Conservation (phyloP, 2,329 filamentous ascomycete species). For the Stemphylium vesicarium region DNA sequence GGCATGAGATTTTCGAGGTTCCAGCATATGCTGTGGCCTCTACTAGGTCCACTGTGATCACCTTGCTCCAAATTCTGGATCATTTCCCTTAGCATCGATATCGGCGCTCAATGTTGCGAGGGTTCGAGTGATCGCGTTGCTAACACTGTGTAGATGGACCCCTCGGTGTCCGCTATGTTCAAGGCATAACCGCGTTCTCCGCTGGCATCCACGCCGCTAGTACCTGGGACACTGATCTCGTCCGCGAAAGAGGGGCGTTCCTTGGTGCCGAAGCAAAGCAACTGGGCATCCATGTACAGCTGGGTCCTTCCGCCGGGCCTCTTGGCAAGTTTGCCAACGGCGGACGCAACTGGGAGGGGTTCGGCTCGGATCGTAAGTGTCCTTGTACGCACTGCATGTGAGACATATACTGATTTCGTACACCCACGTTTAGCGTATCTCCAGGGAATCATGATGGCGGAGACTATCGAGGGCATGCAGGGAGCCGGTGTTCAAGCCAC, state of each 20-base stretch:
- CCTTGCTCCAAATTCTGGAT: background rate
- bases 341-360: conserved; percentile 58
- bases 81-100: background rate
- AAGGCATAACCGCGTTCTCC: conserved; percentile 48
- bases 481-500: conserved; percentile 52
- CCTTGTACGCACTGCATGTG: no score
- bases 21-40: background rate
- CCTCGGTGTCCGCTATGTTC: conserved; percentile 48
- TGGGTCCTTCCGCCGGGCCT: conserved; percentile 53
- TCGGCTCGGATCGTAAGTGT: conserved; percentile 49
- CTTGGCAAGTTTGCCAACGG: conserved; percentile 49
- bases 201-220: conserved; percentile 48
- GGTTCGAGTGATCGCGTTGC: background rate
- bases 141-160: conserved; percentile 43
- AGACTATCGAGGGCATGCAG: conserved; percentile 56
- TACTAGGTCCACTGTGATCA: background rate
- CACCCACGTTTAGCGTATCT: conserved; percentile 46
- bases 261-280: conserved; percentile 50
- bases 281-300: conserved; percentile 52
- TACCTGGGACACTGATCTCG: conserved; percentile 48
- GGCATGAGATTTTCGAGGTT: background rate
- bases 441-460: conserved; percentile 51
- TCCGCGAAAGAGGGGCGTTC: conserved; percentile 44
- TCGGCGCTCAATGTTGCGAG: no score
- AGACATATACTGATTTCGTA: no score